Base-by-base conservation (phyloP, 176 grass and related monocot genomes). In the maize (Zea mays) region DNA sequence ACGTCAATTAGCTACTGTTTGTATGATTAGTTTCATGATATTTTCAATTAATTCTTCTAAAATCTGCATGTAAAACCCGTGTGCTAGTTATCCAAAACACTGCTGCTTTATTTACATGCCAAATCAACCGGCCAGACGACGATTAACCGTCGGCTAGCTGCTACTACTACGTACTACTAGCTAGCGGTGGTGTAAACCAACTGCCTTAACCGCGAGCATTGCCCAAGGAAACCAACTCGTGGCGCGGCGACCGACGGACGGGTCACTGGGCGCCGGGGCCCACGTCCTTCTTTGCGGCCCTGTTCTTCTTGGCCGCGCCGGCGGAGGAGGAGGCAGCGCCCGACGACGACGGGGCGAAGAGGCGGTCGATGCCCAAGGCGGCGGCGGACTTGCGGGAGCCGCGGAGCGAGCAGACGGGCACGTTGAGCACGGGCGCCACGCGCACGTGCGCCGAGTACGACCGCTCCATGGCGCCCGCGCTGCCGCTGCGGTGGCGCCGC, bases 371-470 rank as follows among this genome's bases (percentile, higher is more conserved):
- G 64, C 91, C 95, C 70, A 98, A 94, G 10, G 91, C 94, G 19
- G 91, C 93, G 2, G 89, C 88, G 42, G 88, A 86, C 85, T 97
- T 97, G 59, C 89, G 81, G 4, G 93, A 96, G 14, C 86, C 84
- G 11, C 89, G 93, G 38, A 96, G 93, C 8, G 93, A 96, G 87
- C 91, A 88, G 39, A 94, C 85, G 41, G 95, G 91, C 10, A 97
- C 95, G 78, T 97, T 97, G 21, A 97, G 87, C 0, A 97, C 91
- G 10, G 95, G 91, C 4, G 89, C 85, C 8, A 97, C 81, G 79
- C 91, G 81, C 39, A 97, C 91, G 88, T 94, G 93, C 64, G 91
- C 95, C 2, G 95, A 97, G 85, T 97, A 97, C 6, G 95, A 97
- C 8, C 95, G 85, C 85, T 94, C 95, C 57, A 97, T 90, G 37